Evolutionary conservation across 148 eudicot species (phyloP).

Genomic region (Vaccinium myrtillus): DNA sequence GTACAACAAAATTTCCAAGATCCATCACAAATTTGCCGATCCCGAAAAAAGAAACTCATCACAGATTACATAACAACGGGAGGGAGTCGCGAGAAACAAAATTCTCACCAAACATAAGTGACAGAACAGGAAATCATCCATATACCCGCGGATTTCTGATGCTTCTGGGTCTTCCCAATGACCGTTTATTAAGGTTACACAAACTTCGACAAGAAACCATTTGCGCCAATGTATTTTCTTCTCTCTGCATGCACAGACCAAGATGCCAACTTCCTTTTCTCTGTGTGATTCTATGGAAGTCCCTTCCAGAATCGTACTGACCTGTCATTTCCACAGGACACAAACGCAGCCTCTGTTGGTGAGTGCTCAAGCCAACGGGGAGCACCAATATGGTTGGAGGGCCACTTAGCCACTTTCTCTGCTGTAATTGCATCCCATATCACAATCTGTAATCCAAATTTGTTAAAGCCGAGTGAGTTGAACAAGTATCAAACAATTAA

Average conservation of each 20-base stretch:
- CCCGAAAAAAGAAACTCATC: neutral
- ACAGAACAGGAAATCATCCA: neutral
- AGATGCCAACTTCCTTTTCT: neutral
- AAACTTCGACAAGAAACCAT: neutral
- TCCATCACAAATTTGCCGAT: neutral
- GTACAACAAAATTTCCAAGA: neutral
- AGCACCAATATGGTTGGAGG: constrained; percentile 61
- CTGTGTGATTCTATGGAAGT: constrained; percentile 24
- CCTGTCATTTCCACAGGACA: constrained; percentile 72
- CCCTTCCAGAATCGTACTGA: constrained; percentile 75
- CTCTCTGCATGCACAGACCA: neutral
- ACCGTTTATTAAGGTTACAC: neutral
- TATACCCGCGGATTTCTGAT: neutral
- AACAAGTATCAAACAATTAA: neutral
- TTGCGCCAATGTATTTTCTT: neutral
- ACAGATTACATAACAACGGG: neutral
- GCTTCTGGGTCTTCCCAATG: neutral
- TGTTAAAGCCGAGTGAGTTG: neutral
- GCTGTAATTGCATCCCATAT: constrained; percentile 80
- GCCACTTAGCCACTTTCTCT: constrained; percentile 65
- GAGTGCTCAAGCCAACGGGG: constrained; percentile 92
- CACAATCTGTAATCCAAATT: constrained; percentile 46
- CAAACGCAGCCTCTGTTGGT: constrained; percentile 64
- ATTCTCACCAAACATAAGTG: neutral
- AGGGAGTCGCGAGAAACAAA: neutral